Conservation (phyloP, 2,329 filamentous ascomycete species). For the Falciphora oryzae region DNA sequence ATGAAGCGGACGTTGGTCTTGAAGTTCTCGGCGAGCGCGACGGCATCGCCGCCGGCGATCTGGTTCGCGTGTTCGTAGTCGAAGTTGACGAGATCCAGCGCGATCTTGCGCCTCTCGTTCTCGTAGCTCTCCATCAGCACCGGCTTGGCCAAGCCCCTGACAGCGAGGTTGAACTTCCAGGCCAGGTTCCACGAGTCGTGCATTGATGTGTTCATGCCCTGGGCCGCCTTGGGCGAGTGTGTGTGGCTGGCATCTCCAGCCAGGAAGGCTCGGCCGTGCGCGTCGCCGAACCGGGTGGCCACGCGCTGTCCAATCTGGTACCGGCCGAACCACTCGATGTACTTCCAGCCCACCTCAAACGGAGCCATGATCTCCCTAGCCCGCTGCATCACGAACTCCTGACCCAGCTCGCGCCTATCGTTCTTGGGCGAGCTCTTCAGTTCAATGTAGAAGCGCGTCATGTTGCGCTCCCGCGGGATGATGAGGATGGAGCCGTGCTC, state of each 20-base stretch:
- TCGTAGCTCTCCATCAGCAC: conserved; percentile 56
- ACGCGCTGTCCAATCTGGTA: conserved; percentile 68
- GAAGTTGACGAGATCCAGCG: conserved; percentile 53
- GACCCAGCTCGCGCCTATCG: conserved; percentile 36
- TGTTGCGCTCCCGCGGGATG: conserved; percentile 65
- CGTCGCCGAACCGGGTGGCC: conserved; percentile 62
- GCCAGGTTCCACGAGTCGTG: conserved; percentile 60
- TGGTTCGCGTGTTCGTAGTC: conserved; percentile 41
- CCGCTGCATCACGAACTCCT: conserved; percentile 57
- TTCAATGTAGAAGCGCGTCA: conserved; percentile 61
- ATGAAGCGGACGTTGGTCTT: conserved; percentile 62
- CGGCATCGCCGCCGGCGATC: conserved; percentile 50
- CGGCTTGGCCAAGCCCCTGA: conserved; percentile 49
- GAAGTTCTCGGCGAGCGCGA: conserved; percentile 58
- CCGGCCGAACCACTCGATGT: conserved; percentile 65
- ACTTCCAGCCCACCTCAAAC: conserved; percentile 51
- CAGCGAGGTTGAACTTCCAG: conserved; percentile 53
- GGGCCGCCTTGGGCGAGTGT: conserved; percentile 60
- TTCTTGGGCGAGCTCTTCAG: conserved; percentile 41
- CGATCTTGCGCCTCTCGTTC: conserved; percentile 56
- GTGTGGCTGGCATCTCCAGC: conserved; percentile 62
- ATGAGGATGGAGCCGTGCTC: conserved; percentile 65
- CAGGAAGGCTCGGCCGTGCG: conserved; percentile 52
- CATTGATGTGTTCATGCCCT: conserved; percentile 55
- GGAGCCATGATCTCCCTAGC: conserved; percentile 48